phyloP scores from a whole-genome alignment of 306 rosid genomes.

The Fragaria vesca region DNA sequence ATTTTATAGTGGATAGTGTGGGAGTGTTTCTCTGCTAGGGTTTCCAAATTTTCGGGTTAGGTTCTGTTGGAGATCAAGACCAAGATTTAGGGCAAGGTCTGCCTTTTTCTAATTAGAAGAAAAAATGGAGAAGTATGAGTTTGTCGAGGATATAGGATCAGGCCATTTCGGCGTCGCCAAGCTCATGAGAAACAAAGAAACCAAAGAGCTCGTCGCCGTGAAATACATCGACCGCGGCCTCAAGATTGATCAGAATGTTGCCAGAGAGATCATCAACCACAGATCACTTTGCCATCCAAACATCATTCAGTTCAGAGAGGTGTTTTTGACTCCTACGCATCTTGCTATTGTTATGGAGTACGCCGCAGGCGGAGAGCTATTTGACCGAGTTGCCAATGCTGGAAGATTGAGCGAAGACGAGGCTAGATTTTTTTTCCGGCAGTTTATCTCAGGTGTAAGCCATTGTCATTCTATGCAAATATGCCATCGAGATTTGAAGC shows the following conservation, averaged over 20 bases:
- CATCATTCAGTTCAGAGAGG: conserved; percentile 76
- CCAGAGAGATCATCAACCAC: conserved; percentile 78
- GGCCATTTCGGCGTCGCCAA: conserved; percentile 77
- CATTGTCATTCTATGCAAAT: conserved; percentile 83
- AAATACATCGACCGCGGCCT: conserved; percentile 70
- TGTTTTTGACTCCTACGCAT: conserved; percentile 82
- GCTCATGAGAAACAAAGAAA: conserved; percentile 66
- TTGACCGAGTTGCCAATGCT: conserved; percentile 64
- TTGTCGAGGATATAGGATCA: conserved; percentile 79
- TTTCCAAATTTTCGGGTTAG: too few species aligned
- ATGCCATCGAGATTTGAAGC: conserved; percentile 82
- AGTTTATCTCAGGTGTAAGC: conserved; percentile 83
- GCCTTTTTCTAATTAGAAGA: too few species aligned
- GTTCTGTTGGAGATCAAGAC: too few species aligned
- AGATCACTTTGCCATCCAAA: conserved; percentile 77
- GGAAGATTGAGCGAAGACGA: conserved; percentile 90
- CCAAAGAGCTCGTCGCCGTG: conserved; percentile 80
- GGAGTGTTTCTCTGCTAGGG: too few species aligned
- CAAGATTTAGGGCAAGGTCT: too few species aligned
- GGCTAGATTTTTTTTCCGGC: conserved; percentile 92
- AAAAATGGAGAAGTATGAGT: conserved; percentile 71
- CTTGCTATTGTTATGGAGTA: conserved; percentile 88
- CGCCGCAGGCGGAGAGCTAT: conserved; percentile 88
- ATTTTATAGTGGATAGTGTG: too few species aligned
- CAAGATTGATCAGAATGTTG: conserved; percentile 80